These are phyloP conservation scores for Aspergillus aculeatinus DNA, from an alignment of 2,329 filamentous ascomycete genomes.

Conservation along the genomic window DNA sequence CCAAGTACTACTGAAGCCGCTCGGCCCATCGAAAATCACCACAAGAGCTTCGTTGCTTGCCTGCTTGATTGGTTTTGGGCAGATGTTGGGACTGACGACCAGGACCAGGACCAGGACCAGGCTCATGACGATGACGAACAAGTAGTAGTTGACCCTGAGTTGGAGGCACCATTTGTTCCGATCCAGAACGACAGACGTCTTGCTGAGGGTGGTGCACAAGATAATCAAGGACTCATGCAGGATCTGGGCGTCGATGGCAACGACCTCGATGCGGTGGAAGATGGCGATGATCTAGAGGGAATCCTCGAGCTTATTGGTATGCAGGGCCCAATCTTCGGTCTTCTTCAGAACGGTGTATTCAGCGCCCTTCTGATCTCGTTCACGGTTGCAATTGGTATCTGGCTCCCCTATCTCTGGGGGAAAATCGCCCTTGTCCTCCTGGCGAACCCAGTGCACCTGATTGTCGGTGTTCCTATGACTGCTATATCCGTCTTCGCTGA, in stretches of 20 bases:
- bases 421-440: conserved; percentile 77
- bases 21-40: conserved; percentile 16
- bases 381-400: conserved; percentile 81
- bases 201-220: conserved; percentile 30
- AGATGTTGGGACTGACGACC: conserved; percentile 31
- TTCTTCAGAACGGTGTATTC: conserved; percentile 94
- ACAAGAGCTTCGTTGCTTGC: conserved; percentile 24
- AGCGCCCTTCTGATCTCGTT: conserved; percentile 85
- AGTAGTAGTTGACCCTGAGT: conserved; percentile 57
- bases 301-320: conserved; percentile 95
- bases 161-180: conserved; percentile 62
- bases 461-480: conserved; percentile 68
- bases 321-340: conserved; percentile 83
- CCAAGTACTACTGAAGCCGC: conserved; percentile 4
- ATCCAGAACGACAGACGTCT: conserved; percentile 48
- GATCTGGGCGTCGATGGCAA: conserved; percentile 65
- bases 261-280: conserved; percentile 56
- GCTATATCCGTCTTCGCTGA: conserved; percentile 73
- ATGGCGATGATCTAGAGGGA: conserved; percentile 92
- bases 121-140: conserved; percentile 58
- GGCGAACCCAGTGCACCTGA: conserved; percentile 70
- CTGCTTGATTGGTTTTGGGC: conserved; percentile 49
- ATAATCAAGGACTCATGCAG: conserved; percentile 36
- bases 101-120: conserved; percentile 45
- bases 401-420: conserved; percentile 88